Conservation (phyloP, 495 filamentous ascomycete genomes). For the Penicillium alfredii region DNA sequence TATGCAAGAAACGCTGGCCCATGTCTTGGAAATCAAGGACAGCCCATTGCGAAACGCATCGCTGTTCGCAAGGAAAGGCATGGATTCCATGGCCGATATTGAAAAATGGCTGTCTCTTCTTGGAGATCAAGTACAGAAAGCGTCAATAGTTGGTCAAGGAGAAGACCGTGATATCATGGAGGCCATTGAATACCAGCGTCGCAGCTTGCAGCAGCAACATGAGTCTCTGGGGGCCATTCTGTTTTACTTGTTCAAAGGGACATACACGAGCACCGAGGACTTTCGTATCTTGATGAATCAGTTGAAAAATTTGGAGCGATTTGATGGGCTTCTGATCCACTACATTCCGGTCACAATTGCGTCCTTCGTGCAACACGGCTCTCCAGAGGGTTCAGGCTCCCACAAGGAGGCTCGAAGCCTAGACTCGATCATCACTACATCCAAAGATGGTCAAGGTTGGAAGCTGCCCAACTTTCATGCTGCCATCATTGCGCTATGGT, state of each 20-base stretch:
- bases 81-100: constrained; percentile 65
- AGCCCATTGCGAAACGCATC: constrained; percentile 39
- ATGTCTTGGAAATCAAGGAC: constrained; percentile 43
- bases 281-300: constrained; percentile 61
- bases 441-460: constrained; percentile 61
- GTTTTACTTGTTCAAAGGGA: constrained; percentile 68
- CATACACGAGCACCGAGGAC: constrained; percentile 61
- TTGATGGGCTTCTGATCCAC: constrained; percentile 67
- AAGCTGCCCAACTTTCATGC: constrained; percentile 66
- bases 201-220: constrained; percentile 75
- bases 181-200: constrained; percentile 63
- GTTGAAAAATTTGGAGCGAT: constrained; percentile 62
- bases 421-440: constrained; percentile 57
- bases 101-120: constrained; percentile 66
- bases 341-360: constrained; percentile 69
- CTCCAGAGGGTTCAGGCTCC: constrained; percentile 54
- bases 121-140: constrained; percentile 63
- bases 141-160: constrained; percentile 58
- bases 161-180: constrained; percentile 57
- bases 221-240: constrained; percentile 76
- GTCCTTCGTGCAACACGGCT: constrained; percentile 69
- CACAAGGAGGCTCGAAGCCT: constrained; percentile 62
- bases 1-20: constrained; percentile 36
- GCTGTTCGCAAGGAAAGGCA: constrained; percentile 61
- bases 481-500: constrained; percentile 71